Percentiles rank a stretch among this genome's conserved stretches.
phyloP scores from a whole-genome alignment of 495 filamentous ascomycete genomes.

The Aspergillus nanangensis region DNA sequence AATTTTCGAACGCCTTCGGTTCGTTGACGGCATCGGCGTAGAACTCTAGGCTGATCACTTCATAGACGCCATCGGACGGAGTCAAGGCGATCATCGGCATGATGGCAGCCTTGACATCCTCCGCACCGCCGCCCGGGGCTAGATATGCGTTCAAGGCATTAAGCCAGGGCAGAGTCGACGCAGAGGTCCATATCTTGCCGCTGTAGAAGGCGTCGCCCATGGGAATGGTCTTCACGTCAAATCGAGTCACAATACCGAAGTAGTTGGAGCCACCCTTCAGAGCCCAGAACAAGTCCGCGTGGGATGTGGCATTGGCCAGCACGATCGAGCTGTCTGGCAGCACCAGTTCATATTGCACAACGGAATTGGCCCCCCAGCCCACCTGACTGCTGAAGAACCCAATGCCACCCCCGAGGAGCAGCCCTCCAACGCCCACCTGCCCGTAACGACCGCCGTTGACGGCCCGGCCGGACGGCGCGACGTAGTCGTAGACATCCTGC shows the following conservation, averaged over 20 bases:
- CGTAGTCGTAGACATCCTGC: conserved; percentile 40
- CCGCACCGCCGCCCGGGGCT: conserved; percentile 12
- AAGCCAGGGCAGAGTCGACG: conserved; percentile 11
- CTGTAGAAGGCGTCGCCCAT: conserved; percentile 15
- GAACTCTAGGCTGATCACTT: not conserved
- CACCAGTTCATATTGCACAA: conserved; percentile 29
- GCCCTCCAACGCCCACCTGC: conserved; percentile 28
- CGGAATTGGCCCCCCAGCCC: conserved; percentile 31
- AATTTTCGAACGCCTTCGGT: not conserved
- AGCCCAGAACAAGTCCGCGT: conserved; percentile 26
- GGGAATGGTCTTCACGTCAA: conserved; percentile 20
- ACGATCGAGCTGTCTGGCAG: conserved; percentile 28
- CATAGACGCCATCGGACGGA: not conserved
- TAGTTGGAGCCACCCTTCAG: conserved; percentile 35
- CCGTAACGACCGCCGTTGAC: conserved; percentile 48
- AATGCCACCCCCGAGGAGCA: conserved; percentile 22
- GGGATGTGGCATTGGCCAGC: conserved; percentile 17
- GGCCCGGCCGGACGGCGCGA: conserved; percentile 41
- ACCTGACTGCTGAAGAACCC: conserved; percentile 24
- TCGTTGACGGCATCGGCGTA: not conserved
- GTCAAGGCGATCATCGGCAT: not conserved
- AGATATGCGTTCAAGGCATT: conserved; percentile 8
- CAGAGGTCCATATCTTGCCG: conserved; percentile 13
- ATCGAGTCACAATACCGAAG: conserved; percentile 36
- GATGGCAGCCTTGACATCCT: not conserved